Conservation (phyloP, 345 rosid genomes). For the Ceriops decandra region DNA sequence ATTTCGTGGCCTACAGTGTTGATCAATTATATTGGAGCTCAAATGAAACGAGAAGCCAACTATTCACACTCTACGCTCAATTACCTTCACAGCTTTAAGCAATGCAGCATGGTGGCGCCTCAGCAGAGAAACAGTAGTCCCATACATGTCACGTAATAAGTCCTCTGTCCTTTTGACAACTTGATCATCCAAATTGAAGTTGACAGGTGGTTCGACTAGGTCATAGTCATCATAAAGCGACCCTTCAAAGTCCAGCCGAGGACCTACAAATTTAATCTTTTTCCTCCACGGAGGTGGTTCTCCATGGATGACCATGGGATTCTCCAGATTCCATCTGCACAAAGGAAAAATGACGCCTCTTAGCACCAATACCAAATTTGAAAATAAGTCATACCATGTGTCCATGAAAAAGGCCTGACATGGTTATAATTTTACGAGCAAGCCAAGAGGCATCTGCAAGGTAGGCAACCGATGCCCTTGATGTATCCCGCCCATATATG, state of each 20-base stretch:
- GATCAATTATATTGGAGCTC: neutral
- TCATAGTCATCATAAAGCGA: slow-evolving; percentile 74
- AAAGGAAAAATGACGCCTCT: neutral
- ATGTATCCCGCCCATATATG: slow-evolving; percentile 82
- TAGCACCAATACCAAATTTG: slow-evolving; percentile 5
- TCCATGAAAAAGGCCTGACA: slow-evolving; percentile 36
- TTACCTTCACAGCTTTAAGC: slow-evolving; percentile 81
- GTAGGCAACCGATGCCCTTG: slow-evolving; percentile 73
- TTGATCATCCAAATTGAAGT: slow-evolving; percentile 83
- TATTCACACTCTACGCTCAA: neutral
- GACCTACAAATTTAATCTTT: slow-evolving; percentile 69
- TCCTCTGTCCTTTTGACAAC: slow-evolving; percentile 70
- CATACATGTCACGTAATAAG: slow-evolving; percentile 55
- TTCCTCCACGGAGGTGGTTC: slow-evolving; percentile 93
- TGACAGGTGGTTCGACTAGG: slow-evolving; percentile 69
- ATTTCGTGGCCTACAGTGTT: neutral
- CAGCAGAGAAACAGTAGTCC: slow-evolving; percentile 61
- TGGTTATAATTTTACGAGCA: slow-evolving; percentile 84
- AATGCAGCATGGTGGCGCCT: slow-evolving; percentile 70
- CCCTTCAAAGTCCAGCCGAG: slow-evolving; percentile 89
- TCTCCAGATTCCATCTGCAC: slow-evolving; percentile 91
- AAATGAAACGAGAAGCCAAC: neutral
- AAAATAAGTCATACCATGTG: slow-evolving; percentile 3
- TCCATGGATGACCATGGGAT: slow-evolving; percentile 88
- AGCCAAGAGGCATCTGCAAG: slow-evolving; percentile 97